Conservation (phyloP, 2,329 filamentous ascomycete species). For the Ophiostoma perfectum region DNA sequence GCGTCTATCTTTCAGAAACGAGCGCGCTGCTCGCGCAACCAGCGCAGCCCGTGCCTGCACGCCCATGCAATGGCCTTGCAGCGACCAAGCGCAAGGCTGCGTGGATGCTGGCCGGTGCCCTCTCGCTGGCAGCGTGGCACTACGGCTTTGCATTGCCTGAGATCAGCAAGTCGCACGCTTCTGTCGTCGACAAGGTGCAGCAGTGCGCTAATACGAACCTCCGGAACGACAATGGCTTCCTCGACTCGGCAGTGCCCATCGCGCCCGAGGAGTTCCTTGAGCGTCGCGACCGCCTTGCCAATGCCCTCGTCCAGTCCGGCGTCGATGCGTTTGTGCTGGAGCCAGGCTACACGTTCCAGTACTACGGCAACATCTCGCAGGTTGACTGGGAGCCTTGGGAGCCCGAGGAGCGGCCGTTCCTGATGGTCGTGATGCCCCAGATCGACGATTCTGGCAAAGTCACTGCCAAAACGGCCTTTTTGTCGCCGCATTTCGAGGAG, state of each 20-base stretch:
- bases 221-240: slow-evolving; percentile 11
- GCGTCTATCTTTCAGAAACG: not conserved
- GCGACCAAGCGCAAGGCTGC: slow-evolving; percentile 10
- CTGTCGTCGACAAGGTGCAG: slow-evolving; percentile 11
- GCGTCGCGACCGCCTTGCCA: slow-evolving; percentile 11
- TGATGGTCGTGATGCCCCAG: slow-evolving; percentile 13
- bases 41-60: not conserved
- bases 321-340: slow-evolving; percentile 15
- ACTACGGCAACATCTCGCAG: slow-evolving; percentile 16
- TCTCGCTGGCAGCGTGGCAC: slow-evolving; percentile 1
- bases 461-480: slow-evolving; percentile 9
- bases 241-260: slow-evolving; percentile 14
- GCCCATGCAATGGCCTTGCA: not conserved
- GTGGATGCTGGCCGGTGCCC: slow-evolving; percentile 4
- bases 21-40: not conserved
- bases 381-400: slow-evolving; percentile 17
- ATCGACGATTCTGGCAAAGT: slow-evolving; percentile 3
- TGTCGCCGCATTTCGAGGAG: slow-evolving; percentile 14
- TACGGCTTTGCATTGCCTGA: not conserved
- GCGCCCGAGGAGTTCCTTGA: slow-evolving; percentile 8
- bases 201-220: slow-evolving; percentile 10
- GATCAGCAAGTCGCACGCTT: not conserved
- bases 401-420: slow-evolving; percentile 16
- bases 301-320: slow-evolving; percentile 3
- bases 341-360: slow-evolving; percentile 12